phyloP scores from a whole-genome alignment of 2,329 filamentous ascomycete genomes.

The Claviceps africana region DNA sequence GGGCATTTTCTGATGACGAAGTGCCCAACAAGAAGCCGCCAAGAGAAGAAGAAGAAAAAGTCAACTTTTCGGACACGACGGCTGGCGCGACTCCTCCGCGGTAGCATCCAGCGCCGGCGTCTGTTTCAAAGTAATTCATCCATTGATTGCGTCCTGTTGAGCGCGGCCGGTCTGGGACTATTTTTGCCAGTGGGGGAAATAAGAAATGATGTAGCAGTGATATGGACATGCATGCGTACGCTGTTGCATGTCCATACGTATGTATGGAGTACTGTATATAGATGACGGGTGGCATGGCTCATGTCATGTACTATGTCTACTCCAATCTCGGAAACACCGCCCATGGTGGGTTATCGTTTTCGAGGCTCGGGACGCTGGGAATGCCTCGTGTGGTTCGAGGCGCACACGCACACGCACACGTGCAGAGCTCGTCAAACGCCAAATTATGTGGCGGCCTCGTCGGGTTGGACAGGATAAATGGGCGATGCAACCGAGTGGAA shows the following conservation, averaged over 20 bases:
- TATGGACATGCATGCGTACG: background rate
- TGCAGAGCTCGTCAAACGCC: background rate
- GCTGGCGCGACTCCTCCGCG: constrained; percentile 4
- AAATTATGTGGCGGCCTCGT: background rate
- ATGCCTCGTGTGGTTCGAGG: background rate
- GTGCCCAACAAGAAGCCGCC: background rate
- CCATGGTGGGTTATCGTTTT: background rate
- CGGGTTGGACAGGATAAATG: background rate
- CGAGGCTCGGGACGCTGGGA: background rate
- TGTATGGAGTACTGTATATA: no score
- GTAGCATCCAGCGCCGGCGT: background rate
- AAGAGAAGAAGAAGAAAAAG: background rate
- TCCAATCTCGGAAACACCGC: background rate
- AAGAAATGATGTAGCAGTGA: background rate
- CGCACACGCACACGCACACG: background rate
- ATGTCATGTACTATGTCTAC: background rate
- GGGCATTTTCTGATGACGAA: background rate
- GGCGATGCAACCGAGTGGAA: background rate
- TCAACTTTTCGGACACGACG: background rate
- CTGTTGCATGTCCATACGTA: no score
- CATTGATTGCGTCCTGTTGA: background rate
- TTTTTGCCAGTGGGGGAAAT: background rate
- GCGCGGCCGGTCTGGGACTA: background rate
- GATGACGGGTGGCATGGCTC: background rate
- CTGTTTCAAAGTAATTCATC: background rate